A percentile compares a stretch with the other conserved stretches of the same genome.
Conservation (phyloP, 2,329 filamentous ascomycete species). For the Amauroascus verrucosus region DNA sequence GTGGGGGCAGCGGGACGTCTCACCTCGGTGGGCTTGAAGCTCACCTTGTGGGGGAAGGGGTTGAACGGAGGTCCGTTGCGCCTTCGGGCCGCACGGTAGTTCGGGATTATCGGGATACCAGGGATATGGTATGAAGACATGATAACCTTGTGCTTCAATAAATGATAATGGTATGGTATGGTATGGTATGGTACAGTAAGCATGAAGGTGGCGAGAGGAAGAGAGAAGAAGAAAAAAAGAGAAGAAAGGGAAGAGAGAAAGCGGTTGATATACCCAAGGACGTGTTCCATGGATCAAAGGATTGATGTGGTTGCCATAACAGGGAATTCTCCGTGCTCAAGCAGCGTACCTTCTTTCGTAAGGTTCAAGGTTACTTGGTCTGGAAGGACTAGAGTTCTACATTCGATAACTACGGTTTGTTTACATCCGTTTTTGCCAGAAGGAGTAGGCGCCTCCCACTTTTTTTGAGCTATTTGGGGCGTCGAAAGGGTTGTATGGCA, state of each 20-base stretch:
- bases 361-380: not conserved
- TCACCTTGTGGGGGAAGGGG: conserved; percentile 1
- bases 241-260: conserved; percentile 5
- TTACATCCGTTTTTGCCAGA: not conserved
- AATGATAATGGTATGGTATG: conserved; percentile 1
- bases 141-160: conserved; percentile 2
- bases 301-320: conserved; percentile 8
- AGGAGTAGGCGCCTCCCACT: conserved; percentile 13
- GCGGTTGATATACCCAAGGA: conserved; percentile 3
- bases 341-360: conserved; percentile 1
- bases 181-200: conserved; percentile 1
- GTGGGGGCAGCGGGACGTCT: not conserved
- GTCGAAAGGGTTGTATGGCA: not conserved
- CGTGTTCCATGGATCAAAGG: not conserved
- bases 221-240: conserved; percentile 10
- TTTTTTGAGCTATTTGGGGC: conserved; percentile 8
- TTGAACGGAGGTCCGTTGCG: conserved; percentile 4
- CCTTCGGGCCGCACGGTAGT: conserved; percentile 5
- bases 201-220: conserved; percentile 9
- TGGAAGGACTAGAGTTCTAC: conserved; percentile 3
- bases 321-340: conserved; percentile 9
- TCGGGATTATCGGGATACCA: conserved; percentile 2
- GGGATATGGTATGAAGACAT: conserved; percentile 10
- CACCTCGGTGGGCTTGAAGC: conserved; percentile 1
- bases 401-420: not conserved